Percentiles rank a stretch among this genome's conserved stretches.
Evolutionary conservation across 2,329 filamentous ascomycete genomes (phyloP).

Genomic region (Nigrospora osmanthi): DNA sequence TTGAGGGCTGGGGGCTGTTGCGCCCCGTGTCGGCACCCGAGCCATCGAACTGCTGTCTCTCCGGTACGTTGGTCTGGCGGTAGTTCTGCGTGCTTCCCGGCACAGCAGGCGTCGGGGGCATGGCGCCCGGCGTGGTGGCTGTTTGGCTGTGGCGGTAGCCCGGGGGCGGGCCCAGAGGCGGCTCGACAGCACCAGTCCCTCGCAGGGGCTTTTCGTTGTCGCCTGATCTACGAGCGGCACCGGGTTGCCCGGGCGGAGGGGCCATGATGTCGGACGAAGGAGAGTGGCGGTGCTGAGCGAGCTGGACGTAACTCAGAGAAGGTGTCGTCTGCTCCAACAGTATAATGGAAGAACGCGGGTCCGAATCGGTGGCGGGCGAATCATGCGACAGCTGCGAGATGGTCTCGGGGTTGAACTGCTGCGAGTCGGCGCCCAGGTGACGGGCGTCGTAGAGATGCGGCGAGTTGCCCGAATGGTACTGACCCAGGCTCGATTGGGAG

Average conservation of each 20-base stretch:
- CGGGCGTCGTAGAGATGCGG: slow-evolving; percentile 14
- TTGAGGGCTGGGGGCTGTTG: slow-evolving; percentile 47
- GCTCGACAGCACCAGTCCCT: slow-evolving; percentile 27
- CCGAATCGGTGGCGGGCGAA: slow-evolving; percentile 44
- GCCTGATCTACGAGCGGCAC: slow-evolving; percentile 36
- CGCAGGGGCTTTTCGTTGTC: slow-evolving; percentile 41
- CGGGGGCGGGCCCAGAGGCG: slow-evolving; percentile 38
- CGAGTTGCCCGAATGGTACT: slow-evolving; percentile 18
- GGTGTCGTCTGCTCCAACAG: slow-evolving; percentile 37
- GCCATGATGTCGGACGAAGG: slow-evolving; percentile 34
- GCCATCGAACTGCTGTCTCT: slow-evolving; percentile 36
- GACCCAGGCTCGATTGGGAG: slow-evolving; percentile 8
- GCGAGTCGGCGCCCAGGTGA: slow-evolving; percentile 21
- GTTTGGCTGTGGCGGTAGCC: slow-evolving; percentile 44
- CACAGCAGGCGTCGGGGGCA: slow-evolving; percentile 30
- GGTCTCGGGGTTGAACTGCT: slow-evolving; percentile 48
- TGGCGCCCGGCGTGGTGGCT: slow-evolving; percentile 31
- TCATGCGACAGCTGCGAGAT: slow-evolving; percentile 57
- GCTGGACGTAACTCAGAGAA: slow-evolving; percentile 24
- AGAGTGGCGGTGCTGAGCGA: slow-evolving; percentile 12
- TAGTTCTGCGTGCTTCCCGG: slow-evolving; percentile 27
- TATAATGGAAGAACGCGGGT: slow-evolving; percentile 30
- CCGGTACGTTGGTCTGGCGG: slow-evolving; percentile 28
- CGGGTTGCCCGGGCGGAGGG: slow-evolving; percentile 34
- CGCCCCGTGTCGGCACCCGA: slow-evolving; percentile 38